These are phyloP conservation scores for Saccharomyces hybrid DNA, from an alignment of 1,139 yeast genomes.

Conservation along the genomic window DNA sequence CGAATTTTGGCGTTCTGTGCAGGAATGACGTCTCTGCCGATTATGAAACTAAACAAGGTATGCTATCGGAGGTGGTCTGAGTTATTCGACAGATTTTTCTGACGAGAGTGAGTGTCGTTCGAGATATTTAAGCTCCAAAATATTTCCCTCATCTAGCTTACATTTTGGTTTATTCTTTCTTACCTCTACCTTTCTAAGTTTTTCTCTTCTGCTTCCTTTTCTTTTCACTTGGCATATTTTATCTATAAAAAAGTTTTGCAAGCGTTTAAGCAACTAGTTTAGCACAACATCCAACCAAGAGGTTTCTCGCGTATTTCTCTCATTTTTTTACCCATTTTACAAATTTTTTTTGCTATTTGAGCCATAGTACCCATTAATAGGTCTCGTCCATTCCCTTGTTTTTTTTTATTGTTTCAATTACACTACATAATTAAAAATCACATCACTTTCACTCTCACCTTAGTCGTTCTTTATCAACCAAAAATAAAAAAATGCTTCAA, in stretches of 20 bases:
- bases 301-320: not conserved
- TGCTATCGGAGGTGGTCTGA: not conserved
- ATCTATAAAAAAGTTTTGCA: not conserved
- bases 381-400: slow-evolving; percentile 7
- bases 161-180: not conserved
- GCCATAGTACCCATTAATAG: slow-evolving; percentile 5
- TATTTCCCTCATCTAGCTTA: not conserved
- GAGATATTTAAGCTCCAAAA: not conserved
- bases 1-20: slow-evolving; percentile 1
- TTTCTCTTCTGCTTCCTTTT: not conserved
- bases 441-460: not conserved
- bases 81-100: not conserved
- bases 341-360: slow-evolving; percentile 2
- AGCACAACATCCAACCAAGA: not conserved
- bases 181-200: not conserved
- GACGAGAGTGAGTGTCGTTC: not conserved
- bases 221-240: not conserved
- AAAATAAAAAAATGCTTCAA: not conserved
- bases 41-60: not conserved
- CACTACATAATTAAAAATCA: not conserved
- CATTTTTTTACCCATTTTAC: not conserved
- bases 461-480: slow-evolving; percentile 1
- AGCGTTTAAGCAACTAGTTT: not conserved
- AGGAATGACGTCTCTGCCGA: not conserved
- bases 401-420: not conserved